These are phyloP conservation scores for Lepiota subincarnata DNA, from an alignment of 768 basidiomycete species.

Conservation along the genomic window DNA sequence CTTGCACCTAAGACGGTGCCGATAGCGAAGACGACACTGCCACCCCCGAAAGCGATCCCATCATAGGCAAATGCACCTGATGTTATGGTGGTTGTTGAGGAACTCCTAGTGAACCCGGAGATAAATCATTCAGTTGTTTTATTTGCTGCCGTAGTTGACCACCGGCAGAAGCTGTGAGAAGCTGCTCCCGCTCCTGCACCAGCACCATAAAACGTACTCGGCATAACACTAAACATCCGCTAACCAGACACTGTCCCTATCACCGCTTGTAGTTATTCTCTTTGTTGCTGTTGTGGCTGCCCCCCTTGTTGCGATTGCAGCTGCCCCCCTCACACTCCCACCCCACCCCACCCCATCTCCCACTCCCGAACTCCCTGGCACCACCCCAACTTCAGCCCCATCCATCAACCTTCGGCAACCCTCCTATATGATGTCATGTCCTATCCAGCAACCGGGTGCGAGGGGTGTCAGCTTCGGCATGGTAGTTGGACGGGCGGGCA, in stretches of 20 bases:
- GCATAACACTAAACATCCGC: slow-evolving; percentile 5
- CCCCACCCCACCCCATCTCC: slow-evolving; percentile 13
- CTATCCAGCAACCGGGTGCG: too few species aligned
- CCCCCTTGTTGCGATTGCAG: slow-evolving; percentile 21
- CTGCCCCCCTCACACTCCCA: slow-evolving; percentile 9
- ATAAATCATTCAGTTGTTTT: slow-evolving; percentile 14
- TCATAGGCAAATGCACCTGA: slow-evolving; percentile 11
- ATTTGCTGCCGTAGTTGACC: slow-evolving; percentile 18
- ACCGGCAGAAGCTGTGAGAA: background rate
- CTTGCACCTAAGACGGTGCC: slow-evolving; percentile 42
- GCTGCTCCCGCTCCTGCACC: background rate
- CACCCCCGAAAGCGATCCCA: background rate
- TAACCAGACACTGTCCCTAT: background rate
- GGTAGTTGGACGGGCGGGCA: too few species aligned
- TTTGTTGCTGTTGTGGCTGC: slow-evolving; percentile 17
- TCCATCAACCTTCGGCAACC: slow-evolving; percentile 69
- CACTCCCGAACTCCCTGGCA: slow-evolving; percentile 8
- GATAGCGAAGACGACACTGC: too few species aligned
- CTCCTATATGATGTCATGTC: too few species aligned
- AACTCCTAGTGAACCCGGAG: slow-evolving; percentile 1
- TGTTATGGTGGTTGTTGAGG: background rate
- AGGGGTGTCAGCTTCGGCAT: too few species aligned
- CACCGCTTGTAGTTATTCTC: slow-evolving; percentile 10
- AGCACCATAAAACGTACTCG: slow-evolving; percentile 9
- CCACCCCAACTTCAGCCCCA: slow-evolving; percentile 17